A percentile compares a stretch with the other conserved stretches of the same genome.
These are phyloP conservation scores for Cryoendolithus antarcticus DNA, from an alignment of 2,329 filamentous ascomycete species.

Conservation along the genomic window DNA sequence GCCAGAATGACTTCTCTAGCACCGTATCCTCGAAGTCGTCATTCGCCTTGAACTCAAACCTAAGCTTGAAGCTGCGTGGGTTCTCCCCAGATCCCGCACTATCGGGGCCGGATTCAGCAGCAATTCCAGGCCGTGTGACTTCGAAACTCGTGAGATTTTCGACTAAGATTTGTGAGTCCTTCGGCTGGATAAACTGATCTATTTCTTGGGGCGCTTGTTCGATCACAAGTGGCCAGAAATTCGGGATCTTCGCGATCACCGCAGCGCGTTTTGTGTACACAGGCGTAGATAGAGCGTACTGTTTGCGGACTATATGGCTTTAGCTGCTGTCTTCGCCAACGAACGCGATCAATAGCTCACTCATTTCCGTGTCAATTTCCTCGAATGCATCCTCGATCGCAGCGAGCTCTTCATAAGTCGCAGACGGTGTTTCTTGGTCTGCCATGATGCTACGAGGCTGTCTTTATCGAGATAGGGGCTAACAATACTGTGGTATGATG, in stretches of 20 bases:
- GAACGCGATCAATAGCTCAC: conserved; percentile 41
- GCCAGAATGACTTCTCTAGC: conserved; percentile 88
- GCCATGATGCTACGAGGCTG: too few relatives aligned
- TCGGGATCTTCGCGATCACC: conserved; percentile 58
- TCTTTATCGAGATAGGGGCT: too few relatives aligned
- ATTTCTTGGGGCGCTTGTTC: conserved; percentile 77
- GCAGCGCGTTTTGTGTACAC: conserved; percentile 67
- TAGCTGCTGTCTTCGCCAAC: conserved; percentile 66
- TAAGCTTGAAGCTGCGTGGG: conserved; percentile 67
- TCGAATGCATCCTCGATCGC: conserved; percentile 76
- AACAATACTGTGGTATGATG: too few relatives aligned
- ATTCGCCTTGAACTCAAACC: conserved; percentile 69
- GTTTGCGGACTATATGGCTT: conserved; percentile 29
- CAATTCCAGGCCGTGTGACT: conserved; percentile 72
- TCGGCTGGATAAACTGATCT: conserved; percentile 75
- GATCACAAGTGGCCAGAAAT: conserved; percentile 93
- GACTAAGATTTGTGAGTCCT: conserved; percentile 62
- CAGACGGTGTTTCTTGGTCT: not conserved
- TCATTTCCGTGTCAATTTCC: conserved; percentile 67
- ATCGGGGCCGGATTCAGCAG: too few relatives aligned
- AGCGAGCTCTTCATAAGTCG: conserved; percentile 65
- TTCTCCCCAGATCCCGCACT: conserved; percentile 49
- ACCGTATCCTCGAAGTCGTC: conserved; percentile 66
- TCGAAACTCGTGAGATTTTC: conserved; percentile 54
- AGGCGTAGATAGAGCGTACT: conserved; percentile 53